Evolutionary conservation across 306 rosid species (phyloP), one percentile per base, ranked within the genome.

Genomic region (Amphicarpaea edgeworthii): DNA sequence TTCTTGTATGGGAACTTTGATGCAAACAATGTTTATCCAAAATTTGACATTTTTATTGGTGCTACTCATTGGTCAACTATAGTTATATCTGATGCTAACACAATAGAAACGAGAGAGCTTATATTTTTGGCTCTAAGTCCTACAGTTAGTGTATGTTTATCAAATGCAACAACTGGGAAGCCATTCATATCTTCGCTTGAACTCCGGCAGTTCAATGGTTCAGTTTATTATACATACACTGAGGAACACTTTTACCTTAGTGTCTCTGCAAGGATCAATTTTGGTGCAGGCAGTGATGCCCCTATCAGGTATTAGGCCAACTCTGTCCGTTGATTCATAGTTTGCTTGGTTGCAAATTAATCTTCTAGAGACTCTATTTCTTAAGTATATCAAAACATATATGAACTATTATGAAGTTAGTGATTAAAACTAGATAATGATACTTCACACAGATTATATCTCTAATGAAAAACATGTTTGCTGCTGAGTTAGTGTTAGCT

Each of bases 181-280:
- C 99, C 97, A 41, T 95, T 95, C 84, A 92, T 95, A 79, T 95
- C 99, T 12, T 90, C 99, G 0, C 97, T 95, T 67, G 99, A 95
- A 86, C 97, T 95, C 54, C 89, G 99, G 53, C 97, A 92, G 73
- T 95, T 95, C 88, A 95, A 95, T 73, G 97, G 97, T 70, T 95
- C 99, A 0, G 71, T 79, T 74, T 95, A 95, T 69, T 92, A 76
- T 60, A 87, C 97, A 19, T 86, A 77, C 0, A 80, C 3, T 68
- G 99, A 95, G 72, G 81, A 89, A 54, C 85, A 57, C 23, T 86
- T 76, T 83, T 95, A 90, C 91, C 97, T 95, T 69, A 89, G 97
- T 76, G 93, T 95, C 85, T 88, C 99, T 51, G 99, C 99, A 8
- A 92, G 99, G 90, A 92, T 95, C 60, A 95, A 95, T 81, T 95